These are phyloP conservation scores for Micromonas pusilla DNA, from an alignment of 139 green algal genomes.

Conservation along the genomic window DNA sequence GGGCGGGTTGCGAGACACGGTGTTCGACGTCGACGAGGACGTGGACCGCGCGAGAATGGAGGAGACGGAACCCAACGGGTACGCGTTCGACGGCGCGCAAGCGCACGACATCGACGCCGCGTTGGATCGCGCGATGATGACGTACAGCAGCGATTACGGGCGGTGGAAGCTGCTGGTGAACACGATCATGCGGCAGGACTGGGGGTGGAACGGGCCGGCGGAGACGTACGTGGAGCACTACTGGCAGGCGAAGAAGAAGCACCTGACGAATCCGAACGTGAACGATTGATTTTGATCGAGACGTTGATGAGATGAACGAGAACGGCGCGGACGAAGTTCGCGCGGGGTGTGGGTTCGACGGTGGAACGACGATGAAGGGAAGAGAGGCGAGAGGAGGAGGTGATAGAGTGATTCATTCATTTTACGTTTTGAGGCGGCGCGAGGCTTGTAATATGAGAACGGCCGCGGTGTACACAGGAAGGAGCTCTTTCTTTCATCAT, in stretches of 20 bases:
- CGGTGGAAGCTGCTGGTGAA: slow-evolving; percentile 9
- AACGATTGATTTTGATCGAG: no score
- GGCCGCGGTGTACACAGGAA: no score
- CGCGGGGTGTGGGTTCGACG: no score
- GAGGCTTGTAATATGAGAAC: no score
- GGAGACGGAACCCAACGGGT: slow-evolving; percentile 71
- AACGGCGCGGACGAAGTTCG: no score
- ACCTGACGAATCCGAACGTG: no score
- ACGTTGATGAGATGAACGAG: no score
- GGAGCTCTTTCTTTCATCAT: no score
- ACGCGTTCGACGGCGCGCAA: slow-evolving; percentile 85
- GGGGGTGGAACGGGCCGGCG: slow-evolving; percentile 81
- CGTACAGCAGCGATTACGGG: slow-evolving; percentile 5
- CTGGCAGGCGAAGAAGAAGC: slow-evolving; percentile 62
- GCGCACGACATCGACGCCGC: slow-evolving; percentile 78
- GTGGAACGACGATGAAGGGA: no score
- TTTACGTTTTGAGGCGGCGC: no score
- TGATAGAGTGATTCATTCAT: no score
- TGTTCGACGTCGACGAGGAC: slow-evolving; percentile 55
- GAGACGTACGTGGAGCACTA: slow-evolving; percentile 96
- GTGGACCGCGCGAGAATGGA: slow-evolving; percentile 35
- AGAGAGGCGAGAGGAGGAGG: no score
- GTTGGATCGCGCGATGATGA: slow-evolving; percentile 57
- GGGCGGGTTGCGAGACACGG: slow-evolving; percentile 47
- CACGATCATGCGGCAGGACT: slow-evolving; percentile 67